These are phyloP conservation scores for Graphium sp. DNA, from an alignment of 2,329 filamentous ascomycete species.

Conservation along the genomic window DNA sequence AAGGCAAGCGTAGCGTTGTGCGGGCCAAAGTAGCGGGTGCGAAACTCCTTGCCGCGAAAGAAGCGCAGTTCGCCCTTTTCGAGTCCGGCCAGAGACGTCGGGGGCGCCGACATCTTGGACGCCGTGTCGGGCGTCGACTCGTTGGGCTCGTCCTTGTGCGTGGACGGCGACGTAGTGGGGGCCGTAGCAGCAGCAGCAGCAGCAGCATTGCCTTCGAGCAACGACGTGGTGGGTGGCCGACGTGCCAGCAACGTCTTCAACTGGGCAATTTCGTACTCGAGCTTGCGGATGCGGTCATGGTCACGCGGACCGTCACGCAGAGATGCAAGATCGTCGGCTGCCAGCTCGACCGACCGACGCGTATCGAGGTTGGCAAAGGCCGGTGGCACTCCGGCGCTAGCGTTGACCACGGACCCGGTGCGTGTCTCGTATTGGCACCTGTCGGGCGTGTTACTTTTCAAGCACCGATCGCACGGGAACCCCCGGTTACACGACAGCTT, in stretches of 20 bases:
- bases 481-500: constrained; percentile 46
- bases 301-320: constrained; percentile 25
- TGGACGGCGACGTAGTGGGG: constrained; percentile 23
- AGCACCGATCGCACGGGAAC: constrained; percentile 43
- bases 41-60: constrained; percentile 41
- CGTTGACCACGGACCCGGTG: constrained; percentile 30
- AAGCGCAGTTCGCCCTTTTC: constrained; percentile 38
- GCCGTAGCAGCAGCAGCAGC: constrained; percentile 12
- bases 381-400: constrained; percentile 24
- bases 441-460: constrained; percentile 44
- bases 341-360: constrained; percentile 20
- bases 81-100: constrained; percentile 12
- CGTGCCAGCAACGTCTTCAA: constrained; percentile 33
- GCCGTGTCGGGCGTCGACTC: neutral
- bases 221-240: constrained; percentile 16
- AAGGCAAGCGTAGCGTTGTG: constrained; percentile 45
- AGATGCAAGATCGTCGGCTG: constrained; percentile 13
- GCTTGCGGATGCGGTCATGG: constrained; percentile 38
- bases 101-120: constrained; percentile 1
- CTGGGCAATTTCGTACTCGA: constrained; percentile 41
- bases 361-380: constrained; percentile 23
- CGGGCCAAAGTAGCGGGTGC: constrained; percentile 41
- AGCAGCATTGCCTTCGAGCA: constrained; percentile 34
- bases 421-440: constrained; percentile 42
- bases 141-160: constrained; percentile 15